phyloP scores from a whole-genome alignment of 768 basidiomycete genomes.

The Tricholoma sp. region DNA sequence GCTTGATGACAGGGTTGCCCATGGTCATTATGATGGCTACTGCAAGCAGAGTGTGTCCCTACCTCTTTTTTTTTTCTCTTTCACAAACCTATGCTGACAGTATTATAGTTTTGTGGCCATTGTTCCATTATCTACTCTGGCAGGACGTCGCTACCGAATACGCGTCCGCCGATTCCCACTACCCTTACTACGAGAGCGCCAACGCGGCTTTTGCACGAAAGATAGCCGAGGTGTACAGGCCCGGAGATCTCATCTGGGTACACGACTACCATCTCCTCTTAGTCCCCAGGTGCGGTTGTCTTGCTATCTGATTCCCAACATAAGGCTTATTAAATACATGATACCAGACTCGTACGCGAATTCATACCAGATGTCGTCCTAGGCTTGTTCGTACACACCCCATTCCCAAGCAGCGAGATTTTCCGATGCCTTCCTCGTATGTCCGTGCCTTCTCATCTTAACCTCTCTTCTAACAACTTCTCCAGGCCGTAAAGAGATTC shows the following conservation, averaged over 20 bases:
- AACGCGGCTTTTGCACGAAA: slow-evolving; percentile 77
- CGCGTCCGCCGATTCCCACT: slow-evolving; percentile 79
- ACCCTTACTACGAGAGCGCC: slow-evolving; percentile 74
- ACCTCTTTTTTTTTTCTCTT: slow-evolving; percentile 7
- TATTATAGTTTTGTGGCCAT: slow-evolving; percentile 81
- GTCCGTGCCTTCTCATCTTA: not conserved
- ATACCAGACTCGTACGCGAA: slow-evolving; percentile 61
- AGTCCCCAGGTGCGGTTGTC: slow-evolving; percentile 51
- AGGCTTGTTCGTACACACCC: slow-evolving; percentile 95
- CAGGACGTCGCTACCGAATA: slow-evolving; percentile 92
- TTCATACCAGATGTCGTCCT: slow-evolving; percentile 63
- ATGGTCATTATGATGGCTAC: slow-evolving; percentile 95
- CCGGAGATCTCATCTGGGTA: slow-evolving; percentile 92
- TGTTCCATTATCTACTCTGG: slow-evolving; percentile 98
- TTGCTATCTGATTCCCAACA: slow-evolving; percentile 1
- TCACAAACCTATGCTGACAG: not conserved
- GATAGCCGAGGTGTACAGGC: slow-evolving; percentile 71
- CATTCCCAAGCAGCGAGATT: slow-evolving; percentile 95
- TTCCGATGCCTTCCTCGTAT: slow-evolving; percentile 87
- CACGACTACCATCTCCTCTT: slow-evolving; percentile 96
- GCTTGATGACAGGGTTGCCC: slow-evolving; percentile 84
- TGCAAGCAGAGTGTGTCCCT: slow-evolving; percentile 86
- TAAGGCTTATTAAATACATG: not conserved
- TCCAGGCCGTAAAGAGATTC: slow-evolving; percentile 66
- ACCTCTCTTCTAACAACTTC: not conserved